Base-by-base conservation (phyloP, 1,284 basidiomycete species). In the Pseudomicrostroma phylloplanum region DNA sequence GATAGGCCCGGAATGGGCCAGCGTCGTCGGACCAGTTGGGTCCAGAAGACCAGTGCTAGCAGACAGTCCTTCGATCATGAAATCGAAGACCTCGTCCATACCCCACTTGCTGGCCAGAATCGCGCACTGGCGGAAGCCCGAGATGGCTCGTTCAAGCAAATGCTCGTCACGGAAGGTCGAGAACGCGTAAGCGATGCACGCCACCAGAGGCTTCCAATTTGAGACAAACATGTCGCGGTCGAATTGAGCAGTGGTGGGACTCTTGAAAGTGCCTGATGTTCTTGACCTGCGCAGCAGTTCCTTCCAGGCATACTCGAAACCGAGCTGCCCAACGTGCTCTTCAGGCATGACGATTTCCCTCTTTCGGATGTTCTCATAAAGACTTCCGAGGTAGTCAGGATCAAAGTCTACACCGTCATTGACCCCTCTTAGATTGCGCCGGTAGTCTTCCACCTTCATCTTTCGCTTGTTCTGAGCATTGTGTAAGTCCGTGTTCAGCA, bases 301-400 rank as follows among this genome's bases (percentile, higher is more conserved):
- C 80, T 97, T 97, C 96, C 96, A 99, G 6, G 94, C 91, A 77
- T 96, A 97, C 73, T 98, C 96, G 78, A 99, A 99, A 0, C 96
- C 96, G 43, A 96, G 85, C 79, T 93, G 91, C 1, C 96, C 96
- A 4, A 88, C 89, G 76, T 98, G 96, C 77, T 99, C 96, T 80
- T 98, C 93, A 0, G 96, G 94, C 87, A 98, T 90, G 57, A 98
- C 86, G 66, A 98, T 97, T 81, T 99, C 96, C 55, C 87, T 84
- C 80, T 90, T 93, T 55, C 90, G 87, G 73, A 99, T 94, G 3
- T 89, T 91, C 68, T 97, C 92, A 73, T 94, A 98, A 63, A 97
- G 91, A 43, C 84, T 68, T 72, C 92, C 91, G 70, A 97, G 82
- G 78, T 90, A 96, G 65, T 91, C 91, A 0, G 86, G 80, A 19